Evolutionary conservation across 2,329 filamentous ascomycete species (phyloP), one percentile per base, ranked within the genome.

Genomic region (Botrytis byssoidea): DNA sequence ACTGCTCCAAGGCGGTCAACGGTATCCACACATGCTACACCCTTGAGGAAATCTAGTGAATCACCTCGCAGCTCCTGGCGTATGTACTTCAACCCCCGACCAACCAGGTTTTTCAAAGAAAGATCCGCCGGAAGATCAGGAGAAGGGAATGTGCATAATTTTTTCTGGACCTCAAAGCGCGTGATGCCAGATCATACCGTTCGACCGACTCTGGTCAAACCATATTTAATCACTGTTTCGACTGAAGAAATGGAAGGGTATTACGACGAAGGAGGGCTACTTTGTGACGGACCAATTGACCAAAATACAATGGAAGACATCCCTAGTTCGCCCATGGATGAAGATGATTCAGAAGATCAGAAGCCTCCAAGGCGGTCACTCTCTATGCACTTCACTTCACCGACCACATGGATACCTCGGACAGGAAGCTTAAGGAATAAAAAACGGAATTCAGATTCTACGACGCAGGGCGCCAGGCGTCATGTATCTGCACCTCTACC

Each of bases 321-420:
- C 20, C 32, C 59, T 29, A 71, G 57, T 32, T 70, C 65, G 35
- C 72, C 67, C 44, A 25, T 44, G 57, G 48, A 48, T 35, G 67
- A 66, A 46, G 72, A 65, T 22, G 51, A 70, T 57, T 40, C 77
- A 12, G 75, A 73, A 35, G 78, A 78, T 37, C 83, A 84, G 12
- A 86, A 84, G 77, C 83, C 81, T 69, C 82, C 86, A 20, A 85
- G 84, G 71, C 85, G 87, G 74, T 90, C 89, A 25, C 82, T 88
- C 40, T 90, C 89, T 25, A 86, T 89, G 84, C 88, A 89, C 72
- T 88, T 91, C 74, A 84, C 84, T 74, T 87, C 88, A 2, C 85
- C 88, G 25, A 84, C 83, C 68, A 86, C 83, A 68, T 90, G 88
- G 88, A 86, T 89, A 75, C 82, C 87, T 48, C 87, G 83, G 79